These are phyloP conservation scores for Exidia glandulosa DNA, from an alignment of 768 basidiomycete genomes.

Conservation along the genomic window DNA sequence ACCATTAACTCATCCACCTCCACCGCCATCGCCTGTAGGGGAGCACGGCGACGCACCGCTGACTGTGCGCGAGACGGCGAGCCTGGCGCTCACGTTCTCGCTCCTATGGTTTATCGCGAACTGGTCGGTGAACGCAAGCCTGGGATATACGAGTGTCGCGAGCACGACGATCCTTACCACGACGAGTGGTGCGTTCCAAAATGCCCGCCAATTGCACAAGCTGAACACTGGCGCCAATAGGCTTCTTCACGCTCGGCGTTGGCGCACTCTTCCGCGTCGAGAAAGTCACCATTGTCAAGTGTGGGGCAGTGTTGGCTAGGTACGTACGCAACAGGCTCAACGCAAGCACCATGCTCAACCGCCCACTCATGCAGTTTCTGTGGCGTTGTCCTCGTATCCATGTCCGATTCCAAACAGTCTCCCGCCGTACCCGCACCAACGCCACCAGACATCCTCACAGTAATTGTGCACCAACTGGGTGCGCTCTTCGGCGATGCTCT, in stretches of 20 bases:
- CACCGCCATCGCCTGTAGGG: background rate
- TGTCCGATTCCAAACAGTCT: slow-evolving; percentile 51
- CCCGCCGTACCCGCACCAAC: slow-evolving; percentile 1
- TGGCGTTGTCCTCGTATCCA: slow-evolving; percentile 81
- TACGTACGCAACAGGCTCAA: no score
- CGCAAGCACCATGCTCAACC: slow-evolving; percentile 10
- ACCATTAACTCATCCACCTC: background rate
- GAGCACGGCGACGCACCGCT: slow-evolving; percentile 35
- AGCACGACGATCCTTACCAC: slow-evolving; percentile 83
- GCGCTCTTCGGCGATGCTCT: slow-evolving; percentile 67
- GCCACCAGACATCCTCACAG: background rate
- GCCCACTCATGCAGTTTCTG: slow-evolving; percentile 41
- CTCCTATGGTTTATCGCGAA: slow-evolving; percentile 92
- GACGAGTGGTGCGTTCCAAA: slow-evolving; percentile 61
- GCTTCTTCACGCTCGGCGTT: slow-evolving; percentile 85
- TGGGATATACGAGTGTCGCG: slow-evolving; percentile 87
- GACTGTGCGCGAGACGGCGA: slow-evolving; percentile 58
- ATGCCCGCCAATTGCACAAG: background rate
- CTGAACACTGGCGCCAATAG: slow-evolving; percentile 26
- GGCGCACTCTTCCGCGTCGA: slow-evolving; percentile 81
- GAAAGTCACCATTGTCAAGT: slow-evolving; percentile 56
- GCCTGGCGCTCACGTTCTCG: slow-evolving; percentile 71
- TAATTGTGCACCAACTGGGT: slow-evolving; percentile 14
- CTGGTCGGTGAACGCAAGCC: slow-evolving; percentile 75
- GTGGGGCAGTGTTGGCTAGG: slow-evolving; percentile 72